A percentile compares a stretch with the other conserved stretches of the same genome.
phyloP scores from a whole-genome alignment of 1,284 basidiomycete species.

The Abortiporus biennis region DNA sequence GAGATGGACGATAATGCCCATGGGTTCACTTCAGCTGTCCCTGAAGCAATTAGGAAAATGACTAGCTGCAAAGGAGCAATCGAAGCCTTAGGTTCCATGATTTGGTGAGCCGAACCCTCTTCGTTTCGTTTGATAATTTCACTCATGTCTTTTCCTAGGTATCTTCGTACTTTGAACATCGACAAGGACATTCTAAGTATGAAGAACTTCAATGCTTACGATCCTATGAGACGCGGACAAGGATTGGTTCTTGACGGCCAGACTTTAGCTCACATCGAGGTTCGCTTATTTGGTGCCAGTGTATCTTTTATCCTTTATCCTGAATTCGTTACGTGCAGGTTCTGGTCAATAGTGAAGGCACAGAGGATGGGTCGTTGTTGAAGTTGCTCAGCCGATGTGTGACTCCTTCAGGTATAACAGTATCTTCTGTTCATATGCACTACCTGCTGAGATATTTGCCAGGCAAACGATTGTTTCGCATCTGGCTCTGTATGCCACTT shows the following conservation, averaged over 20 bases:
- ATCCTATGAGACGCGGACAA: conserved; percentile 84
- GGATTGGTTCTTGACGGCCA: conserved; percentile 89
- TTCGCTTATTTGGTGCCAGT: conserved; percentile 24
- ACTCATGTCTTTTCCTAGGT: conserved; percentile 36
- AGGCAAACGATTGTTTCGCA: conserved; percentile 90
- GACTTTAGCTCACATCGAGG: conserved; percentile 90
- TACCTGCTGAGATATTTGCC: neutral
- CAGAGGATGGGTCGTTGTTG: conserved; percentile 82
- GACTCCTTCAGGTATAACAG: conserved; percentile 76
- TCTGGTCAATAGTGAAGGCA: conserved; percentile 86
- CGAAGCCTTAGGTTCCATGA: conserved; percentile 83
- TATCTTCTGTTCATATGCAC: neutral
- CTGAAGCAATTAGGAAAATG: conserved; percentile 72
- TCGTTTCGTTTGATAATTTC: neutral
- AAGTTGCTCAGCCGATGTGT: conserved; percentile 80
- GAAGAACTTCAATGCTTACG: conserved; percentile 95
- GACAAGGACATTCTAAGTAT: conserved; percentile 90
- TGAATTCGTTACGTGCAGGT: conserved; percentile 34
- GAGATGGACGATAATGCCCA: conserved; percentile 35
- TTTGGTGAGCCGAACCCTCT: conserved; percentile 50
- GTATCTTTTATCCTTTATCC: neutral
- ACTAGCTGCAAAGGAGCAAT: conserved; percentile 61
- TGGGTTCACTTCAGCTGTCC: conserved; percentile 50
- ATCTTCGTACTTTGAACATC: conserved; percentile 87
- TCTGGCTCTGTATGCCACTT: conserved; percentile 91